Evolutionary conservation across 352 stramenopile genomes (phyloP).

Genomic region (Globisporangium viniferum): DNA sequence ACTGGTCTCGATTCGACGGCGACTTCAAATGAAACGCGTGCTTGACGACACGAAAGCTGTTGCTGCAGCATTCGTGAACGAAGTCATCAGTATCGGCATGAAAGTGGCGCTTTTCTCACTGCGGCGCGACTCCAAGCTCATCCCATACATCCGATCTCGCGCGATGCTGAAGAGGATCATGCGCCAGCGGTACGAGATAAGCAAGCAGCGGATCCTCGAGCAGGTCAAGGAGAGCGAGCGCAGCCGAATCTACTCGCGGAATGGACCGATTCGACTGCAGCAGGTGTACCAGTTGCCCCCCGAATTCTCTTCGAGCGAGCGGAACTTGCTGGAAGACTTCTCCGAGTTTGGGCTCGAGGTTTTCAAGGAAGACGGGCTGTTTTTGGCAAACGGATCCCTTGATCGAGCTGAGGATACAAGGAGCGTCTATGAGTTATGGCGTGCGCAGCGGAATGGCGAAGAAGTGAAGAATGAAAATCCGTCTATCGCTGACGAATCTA

Average conservation of each 20-base stretch:
- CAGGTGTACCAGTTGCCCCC: conserved; percentile 30
- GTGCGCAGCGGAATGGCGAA: conserved; percentile 7
- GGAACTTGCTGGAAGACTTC: conserved; percentile 43
- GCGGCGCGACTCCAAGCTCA: conserved; percentile 40
- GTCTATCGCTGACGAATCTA: not conserved
- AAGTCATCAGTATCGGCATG: conserved; percentile 32
- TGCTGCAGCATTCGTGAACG: conserved; percentile 25
- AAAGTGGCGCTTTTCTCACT: conserved; percentile 31
- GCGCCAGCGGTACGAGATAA: conserved; percentile 43
- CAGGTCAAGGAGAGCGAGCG: conserved; percentile 55
- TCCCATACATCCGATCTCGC: conserved; percentile 40
- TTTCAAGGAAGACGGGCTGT: conserved; percentile 16
- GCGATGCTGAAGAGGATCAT: conserved; percentile 45
- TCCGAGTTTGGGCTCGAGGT: conserved; percentile 27
- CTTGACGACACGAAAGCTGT: conserved; percentile 30
- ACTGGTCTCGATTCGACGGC: conserved; percentile 55
- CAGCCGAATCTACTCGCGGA: conserved; percentile 50
- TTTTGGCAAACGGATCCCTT: not conserved
- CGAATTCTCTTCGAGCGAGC: conserved; percentile 43
- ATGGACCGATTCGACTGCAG: conserved; percentile 44
- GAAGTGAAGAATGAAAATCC: not conserved
- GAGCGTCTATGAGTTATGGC: conserved; percentile 24
- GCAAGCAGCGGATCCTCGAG: conserved; percentile 37
- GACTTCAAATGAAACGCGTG: conserved; percentile 49
- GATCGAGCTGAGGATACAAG: not conserved